Base-by-base conservation (phyloP, 768 basidiomycete species). In the Suillus discolor region DNA sequence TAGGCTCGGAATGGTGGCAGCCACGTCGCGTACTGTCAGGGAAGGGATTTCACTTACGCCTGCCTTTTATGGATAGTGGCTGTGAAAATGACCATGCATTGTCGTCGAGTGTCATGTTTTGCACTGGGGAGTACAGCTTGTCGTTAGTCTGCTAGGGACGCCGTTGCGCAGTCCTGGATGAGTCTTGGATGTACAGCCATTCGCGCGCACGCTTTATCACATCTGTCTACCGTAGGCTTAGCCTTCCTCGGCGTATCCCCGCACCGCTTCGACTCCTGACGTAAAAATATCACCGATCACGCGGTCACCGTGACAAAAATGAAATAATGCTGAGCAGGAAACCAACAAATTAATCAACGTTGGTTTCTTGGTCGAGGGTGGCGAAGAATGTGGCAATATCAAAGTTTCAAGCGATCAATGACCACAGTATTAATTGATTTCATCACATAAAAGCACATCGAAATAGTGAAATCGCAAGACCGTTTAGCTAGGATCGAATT, bases 11-110 rank as follows among this genome's bases (percentile, higher is more conserved):
- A 54, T 31, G 39, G 59, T 60, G 41, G 59, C 60, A 64, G 59
- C 63, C 65, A 64, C 63, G 62, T 65, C 65, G 45, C 45, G 63
- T 25, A 34, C 57, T 31, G 28, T 44, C 57, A 28, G 20, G 63
- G 31, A 8, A 38, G 38, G 23, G 15, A 6, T 65, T 49, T 15
- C 31, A 49, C 61, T 45, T 45, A 61, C 36, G 25, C 47, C 38
- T 65, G 61, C 64, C 61, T 62, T 49, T 65, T 65, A 53, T n/a
- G 64, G 61, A 3, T n/a, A 65, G 44, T 49, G n/a, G 31, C 64
- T 59, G 23, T 39, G 54, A 55, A 55, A 36, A 34, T n/a, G 54
- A 31, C 53, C 16, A 16, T 53, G 25, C 45, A 45, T 47, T 18
- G 13, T 18, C 9, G 42, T 44, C 11, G 20, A n/a, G 44, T 45